Percentiles rank a stretch among this genome's conserved stretches.
Conservation (phyloP, 2,329 filamentous ascomycete genomes). For the Thielaviopsis populi region DNA sequence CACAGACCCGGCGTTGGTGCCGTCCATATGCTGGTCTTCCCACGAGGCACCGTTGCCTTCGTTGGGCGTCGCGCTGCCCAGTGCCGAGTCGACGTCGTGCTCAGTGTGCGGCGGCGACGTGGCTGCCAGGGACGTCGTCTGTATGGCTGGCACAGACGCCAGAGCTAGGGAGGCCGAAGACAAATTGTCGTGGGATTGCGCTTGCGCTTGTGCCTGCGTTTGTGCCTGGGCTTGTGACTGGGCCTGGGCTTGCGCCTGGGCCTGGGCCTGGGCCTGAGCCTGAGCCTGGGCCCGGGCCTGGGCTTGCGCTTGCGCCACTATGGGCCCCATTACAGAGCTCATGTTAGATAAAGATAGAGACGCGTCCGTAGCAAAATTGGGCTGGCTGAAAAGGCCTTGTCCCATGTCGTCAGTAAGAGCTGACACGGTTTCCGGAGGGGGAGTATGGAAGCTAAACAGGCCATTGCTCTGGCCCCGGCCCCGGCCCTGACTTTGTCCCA, state of each 20-base stretch:
- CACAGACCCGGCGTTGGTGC: constrained; percentile 23
- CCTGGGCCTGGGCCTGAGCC: background rate
- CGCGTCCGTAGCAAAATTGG: background rate
- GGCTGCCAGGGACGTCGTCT: constrained; percentile 7
- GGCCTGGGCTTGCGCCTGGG: background rate
- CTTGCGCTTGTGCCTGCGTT: background rate
- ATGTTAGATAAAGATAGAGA: background rate
- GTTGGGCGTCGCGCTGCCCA: constrained; percentile 30
- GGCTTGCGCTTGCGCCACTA: background rate
- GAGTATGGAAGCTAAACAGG: constrained; percentile 31
- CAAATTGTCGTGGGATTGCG: background rate
- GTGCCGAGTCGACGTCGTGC: constrained; percentile 26
- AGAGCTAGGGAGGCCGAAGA: constrained; percentile 1
- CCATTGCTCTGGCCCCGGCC: constrained; percentile 19
- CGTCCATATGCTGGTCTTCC: constrained; percentile 27
- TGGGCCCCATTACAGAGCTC: background rate
- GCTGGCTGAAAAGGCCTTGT: background rate
- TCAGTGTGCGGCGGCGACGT: constrained; percentile 32
- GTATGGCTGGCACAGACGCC: constrained; percentile 4
- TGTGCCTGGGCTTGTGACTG: background rate
- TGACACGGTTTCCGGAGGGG: constrained; percentile 37
- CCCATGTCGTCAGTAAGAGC: constrained; percentile 20
- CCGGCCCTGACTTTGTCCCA: background rate
- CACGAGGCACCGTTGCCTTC: constrained; percentile 28
- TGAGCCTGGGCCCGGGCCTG: background rate